These are phyloP conservation scores for Fusarium floridanum DNA, from an alignment of 2,329 filamentous ascomycete genomes.

Conservation along the genomic window DNA sequence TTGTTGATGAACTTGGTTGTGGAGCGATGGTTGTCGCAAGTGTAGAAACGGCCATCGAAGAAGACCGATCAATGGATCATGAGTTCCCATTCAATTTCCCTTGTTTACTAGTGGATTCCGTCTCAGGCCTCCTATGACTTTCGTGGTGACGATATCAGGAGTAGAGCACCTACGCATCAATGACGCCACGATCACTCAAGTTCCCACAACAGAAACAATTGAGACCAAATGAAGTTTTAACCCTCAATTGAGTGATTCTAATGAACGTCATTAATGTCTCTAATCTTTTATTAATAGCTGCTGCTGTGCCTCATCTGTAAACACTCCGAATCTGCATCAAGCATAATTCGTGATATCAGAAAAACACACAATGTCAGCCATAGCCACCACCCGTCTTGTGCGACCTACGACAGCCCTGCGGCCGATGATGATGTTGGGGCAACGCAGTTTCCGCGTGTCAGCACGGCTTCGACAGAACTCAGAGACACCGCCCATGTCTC, in stretches of 20 bases:
- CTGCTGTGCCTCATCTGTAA: background rate
- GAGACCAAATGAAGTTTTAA: background rate
- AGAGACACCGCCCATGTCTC: background rate
- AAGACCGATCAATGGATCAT: background rate
- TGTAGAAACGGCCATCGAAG: background rate
- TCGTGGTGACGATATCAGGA: constrained; percentile 29
- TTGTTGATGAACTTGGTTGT: background rate
- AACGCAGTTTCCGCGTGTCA: constrained; percentile 21
- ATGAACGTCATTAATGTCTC: constrained; percentile 17
- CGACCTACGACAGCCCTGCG: constrained; percentile 30
- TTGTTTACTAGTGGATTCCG: background rate
- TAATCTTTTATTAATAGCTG: background rate
- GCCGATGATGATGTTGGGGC: constrained; percentile 7
- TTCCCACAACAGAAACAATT: background rate
- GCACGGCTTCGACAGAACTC: constrained; percentile 4
- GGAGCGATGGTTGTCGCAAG: background rate
- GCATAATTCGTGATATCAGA: background rate
- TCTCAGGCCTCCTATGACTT: background rate
- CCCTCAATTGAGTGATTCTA: constrained; percentile 17
- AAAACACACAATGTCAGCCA: constrained; percentile 25
- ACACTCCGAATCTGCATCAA: background rate
- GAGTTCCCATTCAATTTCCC: background rate
- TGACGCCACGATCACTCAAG: constrained; percentile 40
- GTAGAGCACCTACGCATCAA: constrained; percentile 37
- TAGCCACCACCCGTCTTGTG: constrained; percentile 16